Base-by-base conservation (phyloP, 768 basidiomycete species). In the Suillus fuscotomentosus region DNA sequence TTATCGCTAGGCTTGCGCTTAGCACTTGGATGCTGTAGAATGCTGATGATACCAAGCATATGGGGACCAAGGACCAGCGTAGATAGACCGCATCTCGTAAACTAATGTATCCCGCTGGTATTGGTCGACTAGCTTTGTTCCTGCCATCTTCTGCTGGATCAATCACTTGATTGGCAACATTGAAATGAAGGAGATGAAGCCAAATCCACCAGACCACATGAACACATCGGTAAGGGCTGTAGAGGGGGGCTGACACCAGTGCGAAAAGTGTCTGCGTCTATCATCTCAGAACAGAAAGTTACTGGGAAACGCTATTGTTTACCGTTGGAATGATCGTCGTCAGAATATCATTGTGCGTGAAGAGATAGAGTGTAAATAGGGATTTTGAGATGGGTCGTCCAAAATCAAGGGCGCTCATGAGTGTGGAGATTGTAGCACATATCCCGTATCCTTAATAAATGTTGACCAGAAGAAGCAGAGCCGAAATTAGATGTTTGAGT, bases 181-280 rank as follows among this genome's bases (percentile, higher is more conserved):
- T 74, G 72, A 80, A 82, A 47, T 81, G 81, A 7, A 84, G 71
- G 36, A 82, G 73, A 65, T 84, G 83, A 6, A 83, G 65, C 76
- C 78, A 82, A 13, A 81, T 78, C 83, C 83, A 84, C 43, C 79
- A 67, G 43, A 80, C 67, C 14, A 76, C 71, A 41, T 77, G 70
- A 14, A 72, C 61, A 5, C 78, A 50, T 0, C 60, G 70, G 3
- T 55, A 53, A 34, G 70, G 8, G 41, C 68, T 65, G 24, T 67
- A 69, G 1, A 77, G 61, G 2, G 80, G 79, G 3, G 80, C 79
- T 0, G 77, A 70, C 5, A 72, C 70, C 1, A 51, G 51, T 5
- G 80, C 71, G 53, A 81, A 79, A 45, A 78, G 60, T 1, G 75
- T 77, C 80, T 80, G 63, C 31, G 9, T 41, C 27, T 38, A 31